A percentile compares a stretch with the other conserved stretches of the same genome.
Conservation (phyloP, 2,329 filamentous ascomycete genomes). For the Alternaria arborescens region DNA sequence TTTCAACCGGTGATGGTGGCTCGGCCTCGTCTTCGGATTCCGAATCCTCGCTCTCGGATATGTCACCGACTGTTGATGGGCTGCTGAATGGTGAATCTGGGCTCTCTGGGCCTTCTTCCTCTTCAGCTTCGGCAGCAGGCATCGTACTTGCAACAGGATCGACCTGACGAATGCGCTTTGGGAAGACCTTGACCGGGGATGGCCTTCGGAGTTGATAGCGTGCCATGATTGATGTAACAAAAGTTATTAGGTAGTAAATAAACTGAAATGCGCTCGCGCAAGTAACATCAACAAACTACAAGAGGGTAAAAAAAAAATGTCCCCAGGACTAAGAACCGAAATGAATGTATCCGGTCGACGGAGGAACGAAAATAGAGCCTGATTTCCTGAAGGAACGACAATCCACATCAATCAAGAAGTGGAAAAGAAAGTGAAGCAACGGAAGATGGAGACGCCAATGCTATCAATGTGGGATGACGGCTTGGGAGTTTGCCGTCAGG, state of each 20-base stretch:
- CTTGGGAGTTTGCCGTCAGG: slow-evolving; percentile 25
- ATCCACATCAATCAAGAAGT: slow-evolving; percentile 27
- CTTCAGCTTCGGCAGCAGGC: slow-evolving; percentile 9
- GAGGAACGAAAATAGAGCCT: slow-evolving; percentile 32
- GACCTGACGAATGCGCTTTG: slow-evolving; percentile 31
- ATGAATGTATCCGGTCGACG: slow-evolving; percentile 43
- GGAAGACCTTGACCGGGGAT: slow-evolving; percentile 33
- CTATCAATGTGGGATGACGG: slow-evolving; percentile 40
- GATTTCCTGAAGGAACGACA: slow-evolving; percentile 18
- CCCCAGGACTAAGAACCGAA: slow-evolving; percentile 42
- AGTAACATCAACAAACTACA: slow-evolving; percentile 12
- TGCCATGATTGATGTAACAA: slow-evolving; percentile 30
- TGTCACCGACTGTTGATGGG: slow-evolving; percentile 11
- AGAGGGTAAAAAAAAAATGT: slow-evolving; percentile 23
- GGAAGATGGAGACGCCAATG: slow-evolving; percentile 38
- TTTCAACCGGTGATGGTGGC: slow-evolving; percentile 19
- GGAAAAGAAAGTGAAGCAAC: slow-evolving; percentile 27
- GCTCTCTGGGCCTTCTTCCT: slow-evolving; percentile 29
- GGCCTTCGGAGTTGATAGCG: slow-evolving; percentile 40
- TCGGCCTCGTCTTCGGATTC: slow-evolving; percentile 25
- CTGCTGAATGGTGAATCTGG: slow-evolving; percentile 36
- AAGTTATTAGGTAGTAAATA: slow-evolving; percentile 20
- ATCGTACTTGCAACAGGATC: slow-evolving; percentile 19
- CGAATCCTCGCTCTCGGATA: slow-evolving; percentile 11
- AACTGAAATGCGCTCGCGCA: slow-evolving; percentile 13